Evolutionary conservation across 345 rosid species (phyloP), one percentile per base, ranked within the genome.

Genomic region (Aurinia saxatilis): DNA sequence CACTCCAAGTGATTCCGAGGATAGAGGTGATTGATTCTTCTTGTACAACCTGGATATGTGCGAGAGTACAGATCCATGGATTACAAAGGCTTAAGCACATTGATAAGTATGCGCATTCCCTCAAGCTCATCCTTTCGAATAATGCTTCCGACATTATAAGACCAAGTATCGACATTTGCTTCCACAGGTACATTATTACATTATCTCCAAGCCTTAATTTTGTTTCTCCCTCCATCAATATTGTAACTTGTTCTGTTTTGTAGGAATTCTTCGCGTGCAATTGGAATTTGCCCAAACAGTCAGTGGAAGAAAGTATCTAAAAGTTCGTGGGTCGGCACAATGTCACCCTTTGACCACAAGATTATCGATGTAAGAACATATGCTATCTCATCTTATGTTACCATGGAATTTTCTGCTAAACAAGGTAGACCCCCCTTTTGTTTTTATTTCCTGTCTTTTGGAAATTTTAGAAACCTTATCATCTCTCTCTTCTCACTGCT

Each of bases 311-410:
- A 82, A 69, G 71, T 80, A 39, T 79, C 74, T 10, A 83, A 83
- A 72, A 87, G 84, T 63, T 57, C 74, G 12, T 90, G 97, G 97
- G 78, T 48, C 41, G 82, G 72, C 56, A 50, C 77, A 7, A 83
- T 87, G 92, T 87, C 97, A 6, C 90, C 97, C 33, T 90, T 87
- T 65, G 95, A 82, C 72, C 79, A 75, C 48, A 90, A 82, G 79
- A 68, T 87, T 37, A 61, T 90, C 37, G 97, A 90, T 67, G 35
- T 90, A 41, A 72, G 90, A 77, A 56, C 76, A 35, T 47, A 34
- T 44, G 64, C 33, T 45, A 3, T 78, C 63, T 71, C 82, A 49
- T 74, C 82, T 29, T 57, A 35, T 0, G 66, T 68, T 41, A 66
- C 57, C 18, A 29, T 85, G 47, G 84, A 85, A 72, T 68, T 90